Percentiles rank a stretch among this genome's conserved stretches.
Conservation (phyloP, 2,329 filamentous ascomycete species). For the Fusarium sp. region DNA sequence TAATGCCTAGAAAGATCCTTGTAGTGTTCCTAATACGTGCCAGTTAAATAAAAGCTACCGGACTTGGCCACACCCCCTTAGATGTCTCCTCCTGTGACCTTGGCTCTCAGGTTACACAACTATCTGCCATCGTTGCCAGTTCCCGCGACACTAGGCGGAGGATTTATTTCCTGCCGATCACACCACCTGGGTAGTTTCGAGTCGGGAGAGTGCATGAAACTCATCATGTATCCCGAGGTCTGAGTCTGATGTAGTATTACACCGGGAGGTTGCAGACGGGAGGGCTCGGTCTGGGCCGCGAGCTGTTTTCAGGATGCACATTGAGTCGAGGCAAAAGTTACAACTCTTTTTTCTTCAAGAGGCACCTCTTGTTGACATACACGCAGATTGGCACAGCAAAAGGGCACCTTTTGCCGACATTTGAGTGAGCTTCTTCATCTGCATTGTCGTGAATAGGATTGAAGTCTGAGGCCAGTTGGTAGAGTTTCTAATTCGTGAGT, state of each 20-base stretch:
- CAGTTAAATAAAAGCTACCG: background rate
- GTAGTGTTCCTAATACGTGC: background rate
- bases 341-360: background rate
- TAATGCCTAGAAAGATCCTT: background rate
- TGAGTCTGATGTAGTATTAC: background rate
- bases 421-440: background rate
- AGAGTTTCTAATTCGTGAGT: background rate
- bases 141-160: slow-evolving; percentile 6
- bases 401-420: too few relatives aligned
- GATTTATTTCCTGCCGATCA: background rate
- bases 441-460: background rate
- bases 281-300: background rate
- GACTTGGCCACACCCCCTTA: background rate
- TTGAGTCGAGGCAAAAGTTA: background rate
- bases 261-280: slow-evolving; percentile 17
- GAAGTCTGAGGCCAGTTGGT: background rate
- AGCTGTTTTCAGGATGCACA: background rate
- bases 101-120: slow-evolving; percentile 12
- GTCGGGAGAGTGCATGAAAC: slow-evolving; percentile 13
- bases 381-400: too few relatives aligned
- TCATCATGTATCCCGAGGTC: background rate
- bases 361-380: background rate
- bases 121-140: background rate
- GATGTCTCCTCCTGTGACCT: slow-evolving; percentile 23
- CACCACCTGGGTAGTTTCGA: background rate